phyloP scores from a whole-genome alignment of 139 green algal genomes.

The Haematococcus lacustris region DNA sequence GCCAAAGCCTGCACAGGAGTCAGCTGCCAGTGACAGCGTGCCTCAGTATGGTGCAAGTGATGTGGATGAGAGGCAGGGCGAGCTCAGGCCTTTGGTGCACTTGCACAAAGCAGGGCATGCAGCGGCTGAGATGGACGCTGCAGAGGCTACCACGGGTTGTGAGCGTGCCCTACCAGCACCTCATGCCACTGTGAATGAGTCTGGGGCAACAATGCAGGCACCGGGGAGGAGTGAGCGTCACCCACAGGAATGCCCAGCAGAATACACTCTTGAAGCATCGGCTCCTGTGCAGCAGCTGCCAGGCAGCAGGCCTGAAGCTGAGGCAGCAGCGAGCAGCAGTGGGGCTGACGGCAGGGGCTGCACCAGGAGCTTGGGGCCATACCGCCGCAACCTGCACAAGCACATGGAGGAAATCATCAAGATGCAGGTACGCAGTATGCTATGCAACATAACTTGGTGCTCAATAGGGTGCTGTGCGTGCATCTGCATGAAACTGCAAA shows the following conservation, averaged over 20 bases:
- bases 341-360: not conserved
- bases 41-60: too few relatives aligned
- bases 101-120: too few relatives aligned
- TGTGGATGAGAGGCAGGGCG: too few relatives aligned
- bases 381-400: constrained; percentile 20
- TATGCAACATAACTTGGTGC: too few relatives aligned
- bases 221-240: not conserved
- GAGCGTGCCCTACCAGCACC: not conserved
- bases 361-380: not conserved
- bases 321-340: not conserved
- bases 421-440: constrained; percentile 28
- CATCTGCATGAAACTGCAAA: not conserved
- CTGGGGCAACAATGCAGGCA: not conserved
- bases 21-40: too few relatives aligned
- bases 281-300: not conserved
- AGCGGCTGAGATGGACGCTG: too few relatives aligned
- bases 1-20: too few relatives aligned
- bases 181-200: not conserved
- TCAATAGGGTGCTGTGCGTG: not conserved
- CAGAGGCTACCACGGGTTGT: not conserved
- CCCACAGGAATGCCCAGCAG: not conserved
- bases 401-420: constrained; percentile 34
- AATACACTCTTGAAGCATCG: not conserved
- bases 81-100: too few relatives aligned
- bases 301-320: not conserved